Evolutionary conservation across 2,329 filamentous ascomycete genomes (phyloP).

Genomic region (Aspergillus viridinutans): DNA sequence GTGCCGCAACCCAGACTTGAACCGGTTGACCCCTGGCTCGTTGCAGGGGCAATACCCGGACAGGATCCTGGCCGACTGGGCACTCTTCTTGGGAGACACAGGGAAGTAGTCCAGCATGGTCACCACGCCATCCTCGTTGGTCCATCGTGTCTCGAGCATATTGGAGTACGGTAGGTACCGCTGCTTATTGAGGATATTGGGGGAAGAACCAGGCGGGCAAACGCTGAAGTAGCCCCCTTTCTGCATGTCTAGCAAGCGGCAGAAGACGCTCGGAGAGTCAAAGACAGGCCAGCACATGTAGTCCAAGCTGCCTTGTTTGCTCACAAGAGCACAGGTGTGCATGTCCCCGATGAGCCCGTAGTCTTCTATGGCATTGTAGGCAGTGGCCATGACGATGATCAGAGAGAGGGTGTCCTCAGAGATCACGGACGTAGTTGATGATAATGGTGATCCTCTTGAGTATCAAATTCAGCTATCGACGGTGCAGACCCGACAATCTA

Average conservation of each 20-base stretch:
- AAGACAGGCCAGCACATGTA: constrained; percentile 82
- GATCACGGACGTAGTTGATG: not conserved
- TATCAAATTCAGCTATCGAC: not conserved
- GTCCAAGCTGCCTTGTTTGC: constrained; percentile 69
- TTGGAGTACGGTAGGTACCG: constrained; percentile 72
- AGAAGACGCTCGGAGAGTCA: constrained; percentile 72
- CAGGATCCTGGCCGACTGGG: constrained; percentile 24
- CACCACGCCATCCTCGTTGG: constrained; percentile 69
- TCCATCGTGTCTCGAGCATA: constrained; percentile 72
- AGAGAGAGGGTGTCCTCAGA: not conserved
- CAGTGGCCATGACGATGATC: not conserved
- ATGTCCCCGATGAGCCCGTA: constrained; percentile 80
- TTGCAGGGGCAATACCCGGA: constrained; percentile 34
- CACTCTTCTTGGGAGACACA: constrained; percentile 57
- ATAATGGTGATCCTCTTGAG: not conserved
- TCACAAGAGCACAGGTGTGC: constrained; percentile 71
- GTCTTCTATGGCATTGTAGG: constrained; percentile 57
- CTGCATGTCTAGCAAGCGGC: constrained; percentile 67
- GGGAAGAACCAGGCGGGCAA: constrained; percentile 44
- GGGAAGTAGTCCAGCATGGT: constrained; percentile 74
- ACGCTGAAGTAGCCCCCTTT: constrained; percentile 73
- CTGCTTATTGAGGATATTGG: constrained; percentile 64
- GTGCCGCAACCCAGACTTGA: constrained; percentile 44
- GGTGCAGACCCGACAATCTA: too few relatives aligned
- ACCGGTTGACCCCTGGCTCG: constrained; percentile 44